These are phyloP conservation scores for Acorus calamus DNA, from an alignment of 106 monocot species.

Conservation along the genomic window DNA sequence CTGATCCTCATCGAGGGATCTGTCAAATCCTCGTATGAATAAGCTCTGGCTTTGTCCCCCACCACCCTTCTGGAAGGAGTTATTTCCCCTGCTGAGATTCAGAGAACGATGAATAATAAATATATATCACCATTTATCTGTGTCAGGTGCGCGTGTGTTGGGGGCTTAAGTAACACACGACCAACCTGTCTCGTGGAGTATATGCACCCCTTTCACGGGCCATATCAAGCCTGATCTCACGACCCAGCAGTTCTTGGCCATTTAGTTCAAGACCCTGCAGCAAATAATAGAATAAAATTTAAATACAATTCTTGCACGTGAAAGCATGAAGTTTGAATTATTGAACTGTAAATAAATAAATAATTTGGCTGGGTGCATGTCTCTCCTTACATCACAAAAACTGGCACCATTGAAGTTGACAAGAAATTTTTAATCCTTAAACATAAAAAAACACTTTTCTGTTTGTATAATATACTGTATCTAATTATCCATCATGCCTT, in stretches of 20 bases:
- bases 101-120: neutral
- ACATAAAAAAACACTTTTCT: too few species aligned
- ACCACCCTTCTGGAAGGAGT: conserved; percentile 45
- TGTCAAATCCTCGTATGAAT: conserved; percentile 83
- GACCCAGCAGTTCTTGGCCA: conserved; percentile 64
- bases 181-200: conserved; percentile 57
- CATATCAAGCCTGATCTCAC: conserved; percentile 56
- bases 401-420: too few species aligned
- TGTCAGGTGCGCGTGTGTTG: too few species aligned
- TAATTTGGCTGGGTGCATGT: too few species aligned
- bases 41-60: conserved; percentile 40
- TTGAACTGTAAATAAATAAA: too few species aligned
- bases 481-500: neutral
- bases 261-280: conserved; percentile 57
- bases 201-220: conserved; percentile 54
- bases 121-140: too few species aligned
- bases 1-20: conserved; percentile 48
- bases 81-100: conserved; percentile 34
- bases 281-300: neutral
- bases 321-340: too few species aligned
- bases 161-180: too few species aligned
- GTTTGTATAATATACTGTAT: too few species aligned
- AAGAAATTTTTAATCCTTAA: too few species aligned
- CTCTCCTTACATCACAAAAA: too few species aligned
- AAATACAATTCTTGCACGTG: neutral